Percentiles rank a stretch among this genome's conserved stretches.
Conservation (phyloP, 164 flowering plant genomes). For the Litsea cubeba region DNA sequence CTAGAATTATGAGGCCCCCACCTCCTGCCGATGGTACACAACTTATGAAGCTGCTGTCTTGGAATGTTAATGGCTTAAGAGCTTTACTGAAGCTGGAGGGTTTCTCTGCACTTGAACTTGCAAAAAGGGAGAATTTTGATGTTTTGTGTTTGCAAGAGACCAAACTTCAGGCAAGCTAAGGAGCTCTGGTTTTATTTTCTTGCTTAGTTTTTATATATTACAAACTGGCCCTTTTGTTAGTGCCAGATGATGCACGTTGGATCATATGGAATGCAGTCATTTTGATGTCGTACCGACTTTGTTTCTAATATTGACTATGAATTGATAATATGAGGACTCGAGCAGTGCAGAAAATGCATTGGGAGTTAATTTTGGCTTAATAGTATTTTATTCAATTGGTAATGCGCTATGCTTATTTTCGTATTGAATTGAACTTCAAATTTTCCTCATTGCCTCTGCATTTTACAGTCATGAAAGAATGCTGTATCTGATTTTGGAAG, state of each 20-base stretch:
- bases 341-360: too few relatives aligned
- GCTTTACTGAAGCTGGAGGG: conserved; percentile 68
- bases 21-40: conserved; percentile 45
- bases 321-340: background rate
- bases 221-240: background rate
- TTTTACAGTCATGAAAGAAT: too few relatives aligned
- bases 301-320: background rate
- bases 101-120: conserved; percentile 65
- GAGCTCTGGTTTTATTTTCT: background rate
- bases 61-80: conserved; percentile 98
- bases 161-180: conserved; percentile 86
- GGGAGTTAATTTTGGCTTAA: too few relatives aligned
- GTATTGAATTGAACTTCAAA: too few relatives aligned
- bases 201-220: background rate
- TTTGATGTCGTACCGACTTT: background rate
- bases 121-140: conserved; percentile 84
- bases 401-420: too few relatives aligned
- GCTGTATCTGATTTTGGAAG: too few relatives aligned
- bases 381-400: too few relatives aligned
- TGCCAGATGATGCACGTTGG: background rate
- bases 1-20: conserved; percentile 76
- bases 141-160: conserved; percentile 95
- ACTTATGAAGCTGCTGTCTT: conserved; percentile 66
- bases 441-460: too few relatives aligned
- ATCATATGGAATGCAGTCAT: background rate